phyloP scores from a whole-genome alignment of 2,329 filamentous ascomycete species.

The Parastagonospora avenae region DNA sequence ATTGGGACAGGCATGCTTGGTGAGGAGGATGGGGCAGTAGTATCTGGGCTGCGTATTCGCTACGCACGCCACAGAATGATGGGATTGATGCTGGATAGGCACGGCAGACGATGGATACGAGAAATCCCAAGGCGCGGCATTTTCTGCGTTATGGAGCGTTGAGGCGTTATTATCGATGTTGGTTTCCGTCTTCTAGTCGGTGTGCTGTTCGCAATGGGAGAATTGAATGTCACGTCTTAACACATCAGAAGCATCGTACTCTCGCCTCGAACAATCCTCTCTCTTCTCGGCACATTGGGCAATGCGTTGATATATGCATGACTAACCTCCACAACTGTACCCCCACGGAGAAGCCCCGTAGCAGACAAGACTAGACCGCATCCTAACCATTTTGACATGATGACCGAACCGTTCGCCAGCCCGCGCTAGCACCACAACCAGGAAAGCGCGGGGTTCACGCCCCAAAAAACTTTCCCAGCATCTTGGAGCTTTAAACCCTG shows the following conservation, averaged over 20 bases:
- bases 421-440: conserved; percentile 29
- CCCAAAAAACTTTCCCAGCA: conserved; percentile 27
- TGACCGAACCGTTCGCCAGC: conserved; percentile 14
- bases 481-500: conserved; percentile 22
- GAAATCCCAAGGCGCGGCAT: conserved; percentile 12
- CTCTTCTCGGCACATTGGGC: too few species aligned
- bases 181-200: background rate
- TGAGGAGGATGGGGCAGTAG: conserved; percentile 10
- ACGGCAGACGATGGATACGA: background rate
- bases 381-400: conserved; percentile 28
- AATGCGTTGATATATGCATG: background rate
- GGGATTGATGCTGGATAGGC: background rate
- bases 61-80: background rate
- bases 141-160: conserved; percentile 31
- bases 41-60: background rate
- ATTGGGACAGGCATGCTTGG: conserved; percentile 73
- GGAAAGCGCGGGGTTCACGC: conserved; percentile 24
- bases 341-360: conserved; percentile 4
- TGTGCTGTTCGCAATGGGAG: background rate
- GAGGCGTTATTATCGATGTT: conserved; percentile 25
- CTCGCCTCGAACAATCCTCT: too few species aligned
- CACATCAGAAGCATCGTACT: too few species aligned
- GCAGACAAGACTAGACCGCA: conserved; percentile 6
- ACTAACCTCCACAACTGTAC: background rate
- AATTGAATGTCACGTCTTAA: too few species aligned